phyloP scores from a whole-genome alignment of 2,329 filamentous ascomycete species.

The Beauveria sp. region DNA sequence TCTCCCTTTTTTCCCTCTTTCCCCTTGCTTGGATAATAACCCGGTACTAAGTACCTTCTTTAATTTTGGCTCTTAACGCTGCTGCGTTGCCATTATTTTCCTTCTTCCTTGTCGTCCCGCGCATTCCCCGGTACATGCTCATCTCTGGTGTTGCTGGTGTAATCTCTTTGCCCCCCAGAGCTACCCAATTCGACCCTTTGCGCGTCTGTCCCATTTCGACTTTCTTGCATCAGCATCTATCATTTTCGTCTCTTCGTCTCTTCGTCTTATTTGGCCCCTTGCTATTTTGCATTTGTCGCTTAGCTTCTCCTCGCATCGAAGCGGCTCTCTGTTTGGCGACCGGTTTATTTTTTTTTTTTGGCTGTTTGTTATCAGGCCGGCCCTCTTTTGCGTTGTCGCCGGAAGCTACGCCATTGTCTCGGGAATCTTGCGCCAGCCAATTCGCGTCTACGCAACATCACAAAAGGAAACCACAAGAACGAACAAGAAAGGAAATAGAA shows the following conservation, averaged over 20 bases:
- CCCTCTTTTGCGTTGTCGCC: conserved; percentile 5
- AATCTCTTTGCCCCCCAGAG: conserved; percentile 8
- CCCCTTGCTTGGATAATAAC: not conserved
- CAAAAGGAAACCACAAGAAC: not conserved
- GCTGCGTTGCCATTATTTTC: not conserved
- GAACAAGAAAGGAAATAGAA: not conserved
- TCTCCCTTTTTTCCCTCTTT: not conserved
- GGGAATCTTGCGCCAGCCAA: not conserved
- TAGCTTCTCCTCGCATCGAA: not conserved
- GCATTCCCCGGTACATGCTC: conserved; percentile 4
- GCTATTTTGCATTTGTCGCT: not conserved
- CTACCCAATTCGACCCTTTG: conserved; percentile 1
- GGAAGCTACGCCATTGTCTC: not conserved
- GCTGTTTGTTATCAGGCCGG: conserved; percentile 7
- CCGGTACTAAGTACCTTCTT: not conserved
- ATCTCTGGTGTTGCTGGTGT: not conserved
- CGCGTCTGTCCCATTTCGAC: not conserved
- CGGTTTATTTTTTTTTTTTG: not conserved
- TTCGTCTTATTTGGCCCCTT: not conserved
- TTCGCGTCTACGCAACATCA: not conserved
- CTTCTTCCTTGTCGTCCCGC: not conserved
- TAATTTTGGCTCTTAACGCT: not conserved
- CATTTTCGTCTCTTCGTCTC: not conserved
- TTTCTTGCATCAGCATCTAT: not conserved
- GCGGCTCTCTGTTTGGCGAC: not conserved